Evolutionary conservation across 2,329 filamentous ascomycete species (phyloP).

Genomic region (Trichoderma asperellum): DNA sequence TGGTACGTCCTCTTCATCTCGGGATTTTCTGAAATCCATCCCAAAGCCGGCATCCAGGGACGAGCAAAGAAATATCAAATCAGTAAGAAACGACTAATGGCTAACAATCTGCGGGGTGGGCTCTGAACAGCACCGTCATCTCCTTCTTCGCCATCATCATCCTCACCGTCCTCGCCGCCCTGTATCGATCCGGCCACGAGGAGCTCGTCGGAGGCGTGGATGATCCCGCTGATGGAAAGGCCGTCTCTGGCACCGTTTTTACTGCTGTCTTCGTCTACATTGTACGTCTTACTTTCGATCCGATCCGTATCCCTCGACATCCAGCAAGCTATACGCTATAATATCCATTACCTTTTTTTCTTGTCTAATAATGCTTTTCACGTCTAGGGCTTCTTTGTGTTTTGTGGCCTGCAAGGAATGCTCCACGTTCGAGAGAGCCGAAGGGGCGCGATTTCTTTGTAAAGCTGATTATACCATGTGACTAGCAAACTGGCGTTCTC

Average conservation of each 20-base stretch:
- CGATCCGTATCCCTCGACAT: background rate
- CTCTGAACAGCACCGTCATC: constrained; percentile 67
- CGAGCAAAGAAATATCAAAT: background rate
- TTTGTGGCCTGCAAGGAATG: constrained; percentile 87
- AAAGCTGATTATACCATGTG: constrained; percentile 32
- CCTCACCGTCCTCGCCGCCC: constrained; percentile 65
- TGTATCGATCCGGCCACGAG: constrained; percentile 82
- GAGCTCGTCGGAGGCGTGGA: constrained; percentile 77
- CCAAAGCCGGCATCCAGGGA: background rate
- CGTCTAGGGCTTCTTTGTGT: constrained; percentile 81
- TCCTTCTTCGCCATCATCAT: constrained; percentile 68
- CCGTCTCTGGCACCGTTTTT: constrained; percentile 84
- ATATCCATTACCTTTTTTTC: background rate
- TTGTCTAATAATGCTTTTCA: background rate
- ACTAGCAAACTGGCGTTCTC: constrained; percentile 9
- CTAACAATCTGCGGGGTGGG: background rate
- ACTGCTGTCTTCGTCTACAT: constrained; percentile 85
- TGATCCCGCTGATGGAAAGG: constrained; percentile 72
- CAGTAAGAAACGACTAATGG: background rate
- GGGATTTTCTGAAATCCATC: background rate
- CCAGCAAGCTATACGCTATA: background rate
- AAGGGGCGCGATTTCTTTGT: constrained; percentile 80
- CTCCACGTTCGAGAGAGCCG: constrained; percentile 83
- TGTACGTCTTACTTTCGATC: constrained; percentile 58
- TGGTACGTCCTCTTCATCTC: constrained; percentile 65